phyloP scores from a whole-genome alignment of 2,329 filamentous ascomycete genomes.

The Thelonectria discophora region DNA sequence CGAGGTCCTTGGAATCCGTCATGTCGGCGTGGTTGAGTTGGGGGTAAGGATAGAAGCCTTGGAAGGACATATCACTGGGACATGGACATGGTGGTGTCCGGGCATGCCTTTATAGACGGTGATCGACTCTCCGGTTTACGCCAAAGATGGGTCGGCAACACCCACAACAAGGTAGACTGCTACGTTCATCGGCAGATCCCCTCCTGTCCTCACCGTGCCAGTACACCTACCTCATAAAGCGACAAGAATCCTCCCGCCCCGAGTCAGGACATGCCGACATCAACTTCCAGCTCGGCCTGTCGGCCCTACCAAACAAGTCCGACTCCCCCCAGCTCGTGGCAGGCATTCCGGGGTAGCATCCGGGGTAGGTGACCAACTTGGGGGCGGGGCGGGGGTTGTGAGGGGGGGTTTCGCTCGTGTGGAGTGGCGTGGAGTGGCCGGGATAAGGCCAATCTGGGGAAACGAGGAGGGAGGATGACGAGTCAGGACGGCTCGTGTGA shows the following conservation, averaged over 20 bases:
- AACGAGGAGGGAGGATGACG: neutral
- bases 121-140: neutral
- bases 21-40: neutral
- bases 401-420: neutral
- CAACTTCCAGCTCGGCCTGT: neutral
- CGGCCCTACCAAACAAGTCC: neutral
- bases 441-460: neutral
- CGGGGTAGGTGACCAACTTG: slow-evolving; percentile 1
- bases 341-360: neutral
- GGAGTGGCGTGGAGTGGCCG: neutral
- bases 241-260: neutral
- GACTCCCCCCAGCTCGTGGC: no score
- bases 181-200: neutral
- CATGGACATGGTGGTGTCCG: no score
- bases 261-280: neutral
- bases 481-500: neutral
- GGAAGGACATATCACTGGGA: neutral
- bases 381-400: neutral
- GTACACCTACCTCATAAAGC: neutral
- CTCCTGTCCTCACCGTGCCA: neutral
- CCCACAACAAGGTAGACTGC: neutral
- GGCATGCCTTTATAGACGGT: neutral
- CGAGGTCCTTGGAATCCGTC: slow-evolving; percentile 16
- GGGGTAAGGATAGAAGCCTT: neutral
- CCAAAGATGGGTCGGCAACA: neutral